phyloP scores from a whole-genome alignment of 2,329 filamentous ascomycete species.

The Aspergillus aculeatinus region DNA sequence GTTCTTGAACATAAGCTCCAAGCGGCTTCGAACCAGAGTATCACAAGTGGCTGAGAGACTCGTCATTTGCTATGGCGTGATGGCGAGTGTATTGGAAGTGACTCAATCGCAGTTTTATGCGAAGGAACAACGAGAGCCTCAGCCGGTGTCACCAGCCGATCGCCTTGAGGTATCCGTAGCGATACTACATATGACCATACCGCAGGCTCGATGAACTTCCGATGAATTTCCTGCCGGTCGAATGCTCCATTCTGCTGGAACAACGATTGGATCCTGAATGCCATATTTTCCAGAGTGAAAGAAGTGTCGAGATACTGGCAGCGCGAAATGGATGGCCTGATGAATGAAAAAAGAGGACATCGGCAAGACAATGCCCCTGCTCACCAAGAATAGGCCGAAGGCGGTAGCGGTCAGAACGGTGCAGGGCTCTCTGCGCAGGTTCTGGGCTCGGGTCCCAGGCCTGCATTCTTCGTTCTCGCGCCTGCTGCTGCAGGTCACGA shows the following conservation, averaged over 20 bases:
- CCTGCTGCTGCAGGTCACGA: too few species aligned
- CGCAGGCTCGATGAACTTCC: background rate
- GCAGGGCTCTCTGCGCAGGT: background rate
- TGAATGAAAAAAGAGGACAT: too few species aligned
- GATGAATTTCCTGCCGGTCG: background rate
- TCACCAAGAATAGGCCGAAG: background rate
- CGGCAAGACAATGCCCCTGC: background rate
- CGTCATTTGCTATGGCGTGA: background rate
- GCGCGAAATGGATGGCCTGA: too few species aligned
- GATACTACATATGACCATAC: background rate
- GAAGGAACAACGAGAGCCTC: background rate
- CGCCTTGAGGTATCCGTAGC: background rate
- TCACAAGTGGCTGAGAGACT: background rate
- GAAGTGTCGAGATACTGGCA: background rate
- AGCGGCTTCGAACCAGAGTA: background rate
- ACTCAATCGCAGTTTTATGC: background rate
- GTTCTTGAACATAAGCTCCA: background rate
- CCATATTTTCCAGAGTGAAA: background rate
- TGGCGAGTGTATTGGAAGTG: background rate
- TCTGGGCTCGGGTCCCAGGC: background rate
- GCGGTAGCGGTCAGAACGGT: background rate
- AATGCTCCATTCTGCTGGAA: background rate
- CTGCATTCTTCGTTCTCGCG: background rate
- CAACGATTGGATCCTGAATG: background rate
- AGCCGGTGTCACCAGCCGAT: background rate